Evolutionary conservation across 495 filamentous ascomycete genomes (phyloP), one percentile per base, ranked within the genome.

Genomic region (Penicillium mononematosum): DNA sequence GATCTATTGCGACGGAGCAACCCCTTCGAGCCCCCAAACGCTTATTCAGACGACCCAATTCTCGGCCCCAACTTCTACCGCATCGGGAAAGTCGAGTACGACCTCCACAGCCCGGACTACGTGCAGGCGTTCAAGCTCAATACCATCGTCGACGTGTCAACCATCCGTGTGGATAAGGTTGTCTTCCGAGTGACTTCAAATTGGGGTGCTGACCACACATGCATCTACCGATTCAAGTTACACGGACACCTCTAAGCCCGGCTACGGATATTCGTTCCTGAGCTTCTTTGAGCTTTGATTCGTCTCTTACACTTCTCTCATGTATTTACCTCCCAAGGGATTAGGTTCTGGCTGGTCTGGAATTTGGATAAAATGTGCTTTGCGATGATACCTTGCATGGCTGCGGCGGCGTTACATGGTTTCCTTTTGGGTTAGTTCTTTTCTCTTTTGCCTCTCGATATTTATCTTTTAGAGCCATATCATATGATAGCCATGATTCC

Each of bases 101-200:
- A 81, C 36, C 64, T 77, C 29, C 29, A 70, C 17, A 50, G 42
- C 4, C n/a, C 52, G 10, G 39, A 74, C 4, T 42, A 76, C 56
- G 56, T 70, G 14, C 79, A 82, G 54, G 19, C 50, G 5, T 78
- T 80, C 53, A 19, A 55, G 2, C 50, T 75, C 10, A 64, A 70
- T 51, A 63, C 71, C 10, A 45, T 71, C 12, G 62, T 79, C 39
- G 67, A 78, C 24, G 63, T 76, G 8, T 66, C 65, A 2, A 69
- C 61, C 1, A 55, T 81, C 10, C 65, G 72, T 5, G 74, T 75
- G 14, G 63, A 74, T 42, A 70, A 74, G 49, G 66, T 81, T 20
- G 74, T 72, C 6, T 64, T 81, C 41, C 69, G 79, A 3, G 70
- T 78, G 8, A 78, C 72, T 17, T 73, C 70, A 3, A 82, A 80